Evolutionary conservation across 139 green algal genomes (phyloP).

Genomic region (Chara braunii): DNA sequence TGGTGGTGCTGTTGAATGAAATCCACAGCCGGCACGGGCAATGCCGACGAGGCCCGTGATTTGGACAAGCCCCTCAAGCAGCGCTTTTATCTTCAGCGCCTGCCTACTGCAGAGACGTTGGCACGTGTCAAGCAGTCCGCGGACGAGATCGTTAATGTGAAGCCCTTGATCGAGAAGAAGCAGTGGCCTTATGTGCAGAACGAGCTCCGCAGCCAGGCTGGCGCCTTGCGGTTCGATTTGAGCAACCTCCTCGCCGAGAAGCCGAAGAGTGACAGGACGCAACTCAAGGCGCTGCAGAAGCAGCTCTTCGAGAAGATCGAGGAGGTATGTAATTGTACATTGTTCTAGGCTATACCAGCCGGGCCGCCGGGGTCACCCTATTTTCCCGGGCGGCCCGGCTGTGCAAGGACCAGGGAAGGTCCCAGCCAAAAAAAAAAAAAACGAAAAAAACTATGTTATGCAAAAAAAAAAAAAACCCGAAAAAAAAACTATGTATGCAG

Average conservation of each 20-base stretch:
- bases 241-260: slow-evolving; percentile 25
- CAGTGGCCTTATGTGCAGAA: slow-evolving; percentile 41
- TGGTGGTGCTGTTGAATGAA: too few relatives aligned
- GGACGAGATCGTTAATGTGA: not conserved
- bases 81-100: slow-evolving; percentile 30
- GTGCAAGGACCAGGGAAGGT: too few relatives aligned
- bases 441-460: too few relatives aligned
- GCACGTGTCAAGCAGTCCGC: slow-evolving; percentile 26
- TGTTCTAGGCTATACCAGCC: too few relatives aligned
- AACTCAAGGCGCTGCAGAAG: slow-evolving; percentile 16
- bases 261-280: slow-evolving; percentile 36
- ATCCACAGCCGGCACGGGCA: slow-evolving; percentile 31
- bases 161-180: slow-evolving; percentile 38
- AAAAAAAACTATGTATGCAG: too few relatives aligned
- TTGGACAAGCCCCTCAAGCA: slow-evolving; percentile 29
- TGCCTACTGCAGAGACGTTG: slow-evolving; percentile 5
- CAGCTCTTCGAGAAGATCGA: slow-evolving; percentile 22
- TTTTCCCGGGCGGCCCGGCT: too few relatives aligned
- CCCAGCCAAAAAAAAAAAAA: too few relatives aligned
- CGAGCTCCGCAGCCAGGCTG: slow-evolving; percentile 23
- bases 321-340: slow-evolving; percentile 26
- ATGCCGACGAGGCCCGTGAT: slow-evolving; percentile 35
- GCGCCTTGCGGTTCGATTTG: slow-evolving; percentile 33
- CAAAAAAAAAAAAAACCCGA: too few relatives aligned
- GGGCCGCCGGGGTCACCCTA: too few relatives aligned